Conservation (phyloP, 805 yeast species). For the Ascoidea tarda region DNA sequence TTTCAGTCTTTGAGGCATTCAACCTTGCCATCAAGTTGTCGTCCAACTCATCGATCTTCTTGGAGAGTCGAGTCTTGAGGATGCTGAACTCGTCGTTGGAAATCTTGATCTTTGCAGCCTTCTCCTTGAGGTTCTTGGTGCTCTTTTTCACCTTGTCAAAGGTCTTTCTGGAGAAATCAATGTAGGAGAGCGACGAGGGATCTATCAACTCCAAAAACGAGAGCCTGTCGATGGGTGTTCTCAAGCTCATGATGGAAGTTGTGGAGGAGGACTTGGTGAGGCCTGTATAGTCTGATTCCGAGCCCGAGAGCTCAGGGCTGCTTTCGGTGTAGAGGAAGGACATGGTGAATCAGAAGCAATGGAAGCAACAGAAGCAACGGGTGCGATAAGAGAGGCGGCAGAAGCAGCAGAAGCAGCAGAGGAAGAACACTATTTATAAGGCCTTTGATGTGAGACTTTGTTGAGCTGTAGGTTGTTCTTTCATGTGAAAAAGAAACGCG, state of each 20-base stretch:
- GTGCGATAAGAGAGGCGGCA: too few species aligned
- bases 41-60: slow-evolving; percentile 24
- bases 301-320: too few species aligned
- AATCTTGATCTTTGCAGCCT: slow-evolving; percentile 10
- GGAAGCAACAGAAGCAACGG: too few species aligned
- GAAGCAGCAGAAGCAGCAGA: too few species aligned
- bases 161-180: slow-evolving; percentile 14
- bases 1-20: slow-evolving; percentile 47
- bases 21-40: slow-evolving; percentile 21
- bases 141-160: slow-evolving; percentile 4
- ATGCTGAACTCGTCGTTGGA: slow-evolving; percentile 13
- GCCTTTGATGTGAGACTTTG: too few species aligned
- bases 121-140: slow-evolving; percentile 10
- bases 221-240: slow-evolving; percentile 13
- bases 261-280: too few species aligned
- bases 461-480: too few species aligned
- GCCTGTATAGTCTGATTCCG: too few species aligned
- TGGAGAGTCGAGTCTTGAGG: slow-evolving; percentile 13
- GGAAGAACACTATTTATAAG: too few species aligned
- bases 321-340: too few species aligned
- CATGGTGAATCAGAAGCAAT: too few species aligned
- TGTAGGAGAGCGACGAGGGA: slow-evolving; percentile 15
- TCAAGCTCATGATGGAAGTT: background rate
- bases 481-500: too few species aligned
- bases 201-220: slow-evolving; percentile 17